phyloP scores from a whole-genome alignment of 306 rosid species.

The Prunus persica region Prunus_persica_NCBIv2 NC_034016.1:17161001-17161500 shows the following conservation, averaged over 20 bases:
- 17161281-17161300: slow-evolving; percentile 76
- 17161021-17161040: slow-evolving; percentile 93
- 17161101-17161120: neutral
- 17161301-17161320: neutral
- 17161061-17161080: slow-evolving; percentile 79
- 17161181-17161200: slow-evolving; percentile 85
- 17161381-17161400: neutral
- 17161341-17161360: neutral
- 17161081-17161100: slow-evolving; percentile 9
- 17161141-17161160: slow-evolving; percentile 2
- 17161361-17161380: neutral
- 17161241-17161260: slow-evolving; percentile 78
- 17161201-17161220: slow-evolving; percentile 84
- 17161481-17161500: neutral
- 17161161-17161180: slow-evolving; percentile 7
- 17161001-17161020: slow-evolving; percentile 76
- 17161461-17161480: slow-evolving; percentile 6
- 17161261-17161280: slow-evolving; percentile 93
- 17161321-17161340: neutral
- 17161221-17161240: slow-evolving; percentile 85
- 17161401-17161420: neutral
- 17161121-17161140: neutral
- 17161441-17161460: neutral
- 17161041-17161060: slow-evolving; percentile 81
- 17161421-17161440: neutral